phyloP scores from a whole-genome alignment of 108 stramenopile species.

The Nitzschia sp. region DNA sequence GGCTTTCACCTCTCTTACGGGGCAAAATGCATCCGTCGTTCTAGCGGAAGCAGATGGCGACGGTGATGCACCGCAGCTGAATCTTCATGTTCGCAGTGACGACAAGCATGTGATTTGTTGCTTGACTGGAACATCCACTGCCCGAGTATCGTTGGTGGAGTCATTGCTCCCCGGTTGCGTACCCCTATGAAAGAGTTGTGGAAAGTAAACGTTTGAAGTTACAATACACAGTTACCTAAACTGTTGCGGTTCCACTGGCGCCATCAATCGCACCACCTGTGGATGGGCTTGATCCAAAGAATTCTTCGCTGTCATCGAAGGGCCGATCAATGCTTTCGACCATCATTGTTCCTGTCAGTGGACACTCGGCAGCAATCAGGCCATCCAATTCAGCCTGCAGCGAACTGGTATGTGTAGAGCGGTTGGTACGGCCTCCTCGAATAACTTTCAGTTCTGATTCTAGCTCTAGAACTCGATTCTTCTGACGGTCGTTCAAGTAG shows the following conservation, averaged over 20 bases:
- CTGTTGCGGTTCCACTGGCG: conserved; percentile 11
- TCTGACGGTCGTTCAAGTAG: conserved; percentile 69
- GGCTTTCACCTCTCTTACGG: conserved; percentile 45
- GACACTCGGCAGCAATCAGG: conserved; percentile 86
- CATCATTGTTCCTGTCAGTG: conserved; percentile 78
- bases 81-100: conserved; percentile 43
- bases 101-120: conserved; percentile 36
- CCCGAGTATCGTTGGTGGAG: conserved; percentile 25
- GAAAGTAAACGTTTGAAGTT: background rate
- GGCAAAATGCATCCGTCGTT: conserved; percentile 39
- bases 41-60: conserved; percentile 35
- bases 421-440: background rate
- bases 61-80: conserved; percentile 1
- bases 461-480: conserved; percentile 51
- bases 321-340: conserved; percentile 70
- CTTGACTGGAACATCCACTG: conserved; percentile 27
- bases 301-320: conserved; percentile 47
- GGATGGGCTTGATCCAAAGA: background rate
- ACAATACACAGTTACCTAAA: background rate
- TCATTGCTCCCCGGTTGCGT: conserved; percentile 27
- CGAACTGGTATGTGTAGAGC: conserved; percentile 31
- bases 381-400: conserved; percentile 79
- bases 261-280: background rate
- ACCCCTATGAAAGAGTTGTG: conserved; percentile 6
- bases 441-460: conserved; percentile 49